phyloP scores from a whole-genome alignment of 2,329 filamentous ascomycete genomes.

The Alternaria longipes region DNA sequence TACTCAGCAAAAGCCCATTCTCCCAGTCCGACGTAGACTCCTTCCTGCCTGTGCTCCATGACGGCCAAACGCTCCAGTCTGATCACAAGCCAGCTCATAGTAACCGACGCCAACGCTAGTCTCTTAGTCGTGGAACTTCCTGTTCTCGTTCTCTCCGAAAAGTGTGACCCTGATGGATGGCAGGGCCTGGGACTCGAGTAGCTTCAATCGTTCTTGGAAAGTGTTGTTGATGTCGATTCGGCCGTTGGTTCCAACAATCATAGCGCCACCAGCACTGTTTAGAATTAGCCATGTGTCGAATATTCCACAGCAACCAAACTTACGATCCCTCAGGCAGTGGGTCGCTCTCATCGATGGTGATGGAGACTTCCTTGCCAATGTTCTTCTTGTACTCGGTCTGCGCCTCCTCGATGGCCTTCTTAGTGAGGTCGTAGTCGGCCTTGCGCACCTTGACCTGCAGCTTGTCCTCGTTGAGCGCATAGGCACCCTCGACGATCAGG shows the following conservation, averaged over 20 bases:
- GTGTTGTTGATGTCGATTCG: conserved; percentile 99
- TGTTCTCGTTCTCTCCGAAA: conserved; percentile 94
- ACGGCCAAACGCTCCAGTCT: not conserved
- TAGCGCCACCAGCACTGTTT: conserved; percentile 80
- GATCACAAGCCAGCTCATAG: conserved; percentile 2
- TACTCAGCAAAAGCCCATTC: conserved; percentile 9
- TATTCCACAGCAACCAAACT: conserved; percentile 50
- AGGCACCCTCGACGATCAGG: conserved; percentile 87
- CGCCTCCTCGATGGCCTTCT: conserved; percentile 80
- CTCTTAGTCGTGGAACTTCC: conserved; percentile 88
- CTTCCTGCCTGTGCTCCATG: conserved; percentile 5
- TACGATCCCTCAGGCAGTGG: conserved; percentile 84
- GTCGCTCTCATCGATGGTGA: conserved; percentile 80
- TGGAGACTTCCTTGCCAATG: conserved; percentile 72
- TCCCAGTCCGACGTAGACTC: conserved; percentile 2
- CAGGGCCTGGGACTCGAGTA: conserved; percentile 85
- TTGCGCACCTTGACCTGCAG: conserved; percentile 79
- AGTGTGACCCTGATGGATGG: conserved; percentile 85
- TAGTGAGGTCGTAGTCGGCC: conserved; percentile 77
- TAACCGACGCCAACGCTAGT: not conserved
- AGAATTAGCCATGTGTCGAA: conserved; percentile 14
- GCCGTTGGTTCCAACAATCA: conserved; percentile 81
- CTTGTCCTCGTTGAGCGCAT: conserved; percentile 83
- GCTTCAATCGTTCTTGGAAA: conserved; percentile 85
- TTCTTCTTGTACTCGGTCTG: conserved; percentile 85